Percentiles rank a stretch among this genome's conserved stretches.
phyloP scores from a whole-genome alignment of 2,329 filamentous ascomycete genomes.

The Stagonosporopsis vannaccii region DNA sequence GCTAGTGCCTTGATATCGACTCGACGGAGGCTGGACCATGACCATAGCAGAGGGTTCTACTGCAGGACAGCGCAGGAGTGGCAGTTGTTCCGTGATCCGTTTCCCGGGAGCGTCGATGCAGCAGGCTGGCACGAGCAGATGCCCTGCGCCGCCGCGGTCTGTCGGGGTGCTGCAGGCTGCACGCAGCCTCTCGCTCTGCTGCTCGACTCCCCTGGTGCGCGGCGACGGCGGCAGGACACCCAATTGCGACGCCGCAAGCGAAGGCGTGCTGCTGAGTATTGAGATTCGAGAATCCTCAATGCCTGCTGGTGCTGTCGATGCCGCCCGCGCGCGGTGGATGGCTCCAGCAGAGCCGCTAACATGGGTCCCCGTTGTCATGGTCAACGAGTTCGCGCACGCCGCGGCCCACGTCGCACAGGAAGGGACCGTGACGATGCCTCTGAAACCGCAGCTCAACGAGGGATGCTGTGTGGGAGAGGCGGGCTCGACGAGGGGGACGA shows the following conservation, averaged over 20 bases:
- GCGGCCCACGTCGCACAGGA: slow-evolving; percentile 16
- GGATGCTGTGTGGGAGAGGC: slow-evolving; percentile 2
- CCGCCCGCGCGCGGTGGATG: slow-evolving; percentile 20
- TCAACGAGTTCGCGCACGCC: slow-evolving; percentile 24
- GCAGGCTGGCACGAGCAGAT: slow-evolving; percentile 23
- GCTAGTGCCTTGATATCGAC: no score
- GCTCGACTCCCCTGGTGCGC: neutral
- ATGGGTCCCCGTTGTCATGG: slow-evolving; percentile 19
- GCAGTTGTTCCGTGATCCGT: slow-evolving; percentile 7
- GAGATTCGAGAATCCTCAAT: no score
- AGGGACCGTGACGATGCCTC: slow-evolving; percentile 13
- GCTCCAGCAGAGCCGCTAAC: slow-evolving; percentile 25
- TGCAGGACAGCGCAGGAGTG: slow-evolving; percentile 3
- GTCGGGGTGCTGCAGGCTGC: slow-evolving; percentile 21
- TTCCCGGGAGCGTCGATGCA: slow-evolving; percentile 6
- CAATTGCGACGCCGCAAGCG: slow-evolving; percentile 1
- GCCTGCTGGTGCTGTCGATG: no score
- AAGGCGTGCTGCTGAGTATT: neutral
- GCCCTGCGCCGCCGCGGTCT: slow-evolving; percentile 8
- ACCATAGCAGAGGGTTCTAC: neutral
- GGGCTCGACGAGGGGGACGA: neutral
- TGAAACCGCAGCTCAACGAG: slow-evolving; percentile 23
- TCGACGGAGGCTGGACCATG: neutral
- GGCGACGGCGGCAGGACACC: slow-evolving; percentile 1
- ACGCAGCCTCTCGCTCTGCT: slow-evolving; percentile 19